Conservation (phyloP, 1,284 basidiomycete species). For the Austropuccinia psidii region DNA sequence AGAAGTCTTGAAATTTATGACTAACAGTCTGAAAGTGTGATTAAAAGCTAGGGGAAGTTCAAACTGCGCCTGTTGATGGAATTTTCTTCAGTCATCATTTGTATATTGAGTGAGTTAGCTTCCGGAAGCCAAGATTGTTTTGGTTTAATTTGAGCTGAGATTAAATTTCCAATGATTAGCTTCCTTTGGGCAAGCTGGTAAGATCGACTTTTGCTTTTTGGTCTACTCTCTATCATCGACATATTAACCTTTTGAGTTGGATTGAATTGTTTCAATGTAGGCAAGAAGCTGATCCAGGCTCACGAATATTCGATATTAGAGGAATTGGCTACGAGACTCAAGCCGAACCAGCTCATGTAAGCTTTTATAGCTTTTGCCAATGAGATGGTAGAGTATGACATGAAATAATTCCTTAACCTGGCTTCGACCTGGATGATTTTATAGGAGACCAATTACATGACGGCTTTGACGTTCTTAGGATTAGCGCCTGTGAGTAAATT, state of each 20-base stretch:
- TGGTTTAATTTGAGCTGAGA: not conserved
- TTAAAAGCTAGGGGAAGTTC: slow-evolving; percentile 19
- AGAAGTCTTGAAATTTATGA: not conserved
- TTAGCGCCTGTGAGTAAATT: slow-evolving; percentile 17
- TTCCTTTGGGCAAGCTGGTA: slow-evolving; percentile 28
- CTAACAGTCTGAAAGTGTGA: not conserved
- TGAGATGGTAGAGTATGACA: not conserved
- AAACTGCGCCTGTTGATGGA: slow-evolving; percentile 19
- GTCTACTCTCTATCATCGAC: not conserved
- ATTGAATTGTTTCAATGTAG: not conserved
- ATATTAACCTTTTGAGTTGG: not conserved
- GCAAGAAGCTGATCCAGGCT: slow-evolving; percentile 11
- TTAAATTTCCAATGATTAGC: not conserved
- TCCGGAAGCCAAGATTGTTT: not conserved
- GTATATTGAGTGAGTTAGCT: slow-evolving; percentile 24
- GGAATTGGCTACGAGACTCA: slow-evolving; percentile 25
- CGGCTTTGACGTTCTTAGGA: slow-evolving; percentile 24
- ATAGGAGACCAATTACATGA: slow-evolving; percentile 21
- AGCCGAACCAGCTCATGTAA: slow-evolving; percentile 4
- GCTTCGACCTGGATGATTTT: not conserved
- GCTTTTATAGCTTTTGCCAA: not conserved
- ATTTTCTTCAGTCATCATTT: slow-evolving; percentile 24
- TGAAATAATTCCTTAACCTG: not conserved
- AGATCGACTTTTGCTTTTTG: not conserved
- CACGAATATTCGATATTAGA: slow-evolving; percentile 19